Percentiles rank a stretch among this genome's conserved stretches.
These are phyloP conservation scores for Ilyonectria robusta DNA, from an alignment of 2,329 filamentous ascomycete species.

Conservation along the genomic window DNA sequence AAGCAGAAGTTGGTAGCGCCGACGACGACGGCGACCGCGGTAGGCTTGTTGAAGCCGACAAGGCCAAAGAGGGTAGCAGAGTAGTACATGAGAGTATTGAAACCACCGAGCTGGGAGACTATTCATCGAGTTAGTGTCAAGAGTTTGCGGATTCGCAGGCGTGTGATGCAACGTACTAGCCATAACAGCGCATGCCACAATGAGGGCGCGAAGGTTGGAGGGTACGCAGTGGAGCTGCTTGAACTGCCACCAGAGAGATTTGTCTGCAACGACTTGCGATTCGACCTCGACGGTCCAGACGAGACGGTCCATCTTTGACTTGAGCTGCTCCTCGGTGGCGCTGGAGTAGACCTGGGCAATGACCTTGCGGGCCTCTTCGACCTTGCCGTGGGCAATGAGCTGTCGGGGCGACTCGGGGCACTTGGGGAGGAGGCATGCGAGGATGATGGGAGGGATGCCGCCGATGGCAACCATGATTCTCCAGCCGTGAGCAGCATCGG, in stretches of 20 bases:
- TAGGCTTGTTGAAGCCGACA: conserved; percentile 62
- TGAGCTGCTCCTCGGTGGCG: conserved; percentile 56
- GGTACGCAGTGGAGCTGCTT: conserved; percentile 61
- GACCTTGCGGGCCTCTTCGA: conserved; percentile 54
- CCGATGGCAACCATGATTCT: conserved; percentile 63
- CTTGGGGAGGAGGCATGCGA: conserved; percentile 56
- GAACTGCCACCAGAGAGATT: conserved; percentile 55
- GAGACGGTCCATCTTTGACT: conserved; percentile 56
- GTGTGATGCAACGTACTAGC: conserved; percentile 46
- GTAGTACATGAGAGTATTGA: conserved; percentile 66
- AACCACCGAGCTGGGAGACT: conserved; percentile 63
- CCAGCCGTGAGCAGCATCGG: conserved; percentile 59
- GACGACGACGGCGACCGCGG: conserved; percentile 60
- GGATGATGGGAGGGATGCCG: conserved; percentile 59
- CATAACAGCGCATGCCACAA: conserved; percentile 63
- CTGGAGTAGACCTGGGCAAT: conserved; percentile 56
- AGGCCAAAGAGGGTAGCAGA: conserved; percentile 62
- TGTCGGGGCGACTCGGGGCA: conserved; percentile 63
- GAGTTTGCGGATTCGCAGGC: neutral
- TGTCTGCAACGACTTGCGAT: conserved; percentile 53
- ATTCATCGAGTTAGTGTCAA: neutral
- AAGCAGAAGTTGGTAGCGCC: conserved; percentile 63
- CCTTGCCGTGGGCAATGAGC: conserved; percentile 56
- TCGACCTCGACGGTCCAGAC: conserved; percentile 56
- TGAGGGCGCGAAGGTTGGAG: conserved; percentile 59